phyloP scores from a whole-genome alignment of 2,329 filamentous ascomycete genomes.

The Hypoxylon sp. region DNA sequence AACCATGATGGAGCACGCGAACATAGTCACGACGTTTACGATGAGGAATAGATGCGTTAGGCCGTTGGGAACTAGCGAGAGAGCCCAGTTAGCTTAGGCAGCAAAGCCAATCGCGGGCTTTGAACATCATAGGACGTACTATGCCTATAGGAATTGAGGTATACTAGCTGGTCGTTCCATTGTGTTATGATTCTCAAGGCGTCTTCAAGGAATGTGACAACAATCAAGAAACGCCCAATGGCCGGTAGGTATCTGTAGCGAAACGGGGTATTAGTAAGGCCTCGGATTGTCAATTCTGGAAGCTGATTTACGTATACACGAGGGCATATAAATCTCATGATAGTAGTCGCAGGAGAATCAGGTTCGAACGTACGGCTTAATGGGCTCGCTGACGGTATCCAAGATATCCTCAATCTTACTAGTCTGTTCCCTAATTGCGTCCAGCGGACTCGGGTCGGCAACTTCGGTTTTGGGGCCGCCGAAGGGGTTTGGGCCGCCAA shows the following conservation, averaged over 20 bases:
- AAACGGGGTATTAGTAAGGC: conserved; percentile 46
- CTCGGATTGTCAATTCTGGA: background rate
- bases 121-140: conserved; percentile 72
- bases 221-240: conserved; percentile 96
- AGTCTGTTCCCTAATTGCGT: conserved; percentile 92
- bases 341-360: background rate
- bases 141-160: conserved; percentile 91
- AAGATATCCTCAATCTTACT: conserved; percentile 98
- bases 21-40: conserved; percentile 90
- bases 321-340: background rate
- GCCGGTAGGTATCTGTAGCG: conserved; percentile 85
- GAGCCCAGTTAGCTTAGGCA: conserved; percentile 42
- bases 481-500: conserved; percentile 81
- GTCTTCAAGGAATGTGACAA: conserved; percentile 98
- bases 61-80: conserved; percentile 80
- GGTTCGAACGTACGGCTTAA: conserved; percentile 86
- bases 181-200: conserved; percentile 96
- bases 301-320: background rate
- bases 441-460: conserved; percentile 82
- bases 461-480: conserved; percentile 73
- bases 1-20: conserved; percentile 83
- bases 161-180: conserved; percentile 95
- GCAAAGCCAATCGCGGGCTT: background rate
- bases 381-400: conserved; percentile 87
- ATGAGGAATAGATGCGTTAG: conserved; percentile 95